Conservation (phyloP, 176 grass and related monocot species). For the Secale cereale region DNA sequence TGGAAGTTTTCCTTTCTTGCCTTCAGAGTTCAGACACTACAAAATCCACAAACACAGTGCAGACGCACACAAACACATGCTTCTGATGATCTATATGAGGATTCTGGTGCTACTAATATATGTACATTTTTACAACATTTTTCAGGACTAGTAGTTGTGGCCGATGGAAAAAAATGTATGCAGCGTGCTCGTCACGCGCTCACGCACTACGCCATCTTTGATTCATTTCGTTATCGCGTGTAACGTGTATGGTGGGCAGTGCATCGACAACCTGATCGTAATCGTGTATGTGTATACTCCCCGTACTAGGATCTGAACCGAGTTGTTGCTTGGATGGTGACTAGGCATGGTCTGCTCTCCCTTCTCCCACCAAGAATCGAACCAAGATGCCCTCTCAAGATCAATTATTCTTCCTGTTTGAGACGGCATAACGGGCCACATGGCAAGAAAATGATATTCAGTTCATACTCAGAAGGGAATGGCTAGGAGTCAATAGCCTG, state of each 20-base stretch:
- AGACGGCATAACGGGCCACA: background rate
- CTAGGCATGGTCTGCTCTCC: background rate
- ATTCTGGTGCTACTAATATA: background rate
- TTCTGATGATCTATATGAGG: no score
- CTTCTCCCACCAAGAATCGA: background rate
- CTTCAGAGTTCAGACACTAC: background rate
- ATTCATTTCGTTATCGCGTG: background rate
- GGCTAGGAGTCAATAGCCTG: no score
- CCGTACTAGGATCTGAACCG: background rate
- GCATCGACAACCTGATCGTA: background rate
- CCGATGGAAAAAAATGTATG: no score
- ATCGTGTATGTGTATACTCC: background rate
- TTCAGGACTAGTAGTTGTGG: no score
- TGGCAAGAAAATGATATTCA: background rate
- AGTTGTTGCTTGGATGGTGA: background rate
- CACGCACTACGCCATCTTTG: no score
- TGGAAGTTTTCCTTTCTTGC: no score
- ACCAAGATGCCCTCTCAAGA: background rate
- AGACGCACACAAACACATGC: no score
- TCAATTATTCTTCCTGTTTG: background rate
- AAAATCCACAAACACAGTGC: no score
- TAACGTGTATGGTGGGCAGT: background rate
- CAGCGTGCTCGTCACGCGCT: background rate
- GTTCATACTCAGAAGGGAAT: background rate
- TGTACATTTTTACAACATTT: background rate